Conservation (phyloP, 2,329 filamentous ascomycete species). For the Ophiostoma piceae region DNA sequence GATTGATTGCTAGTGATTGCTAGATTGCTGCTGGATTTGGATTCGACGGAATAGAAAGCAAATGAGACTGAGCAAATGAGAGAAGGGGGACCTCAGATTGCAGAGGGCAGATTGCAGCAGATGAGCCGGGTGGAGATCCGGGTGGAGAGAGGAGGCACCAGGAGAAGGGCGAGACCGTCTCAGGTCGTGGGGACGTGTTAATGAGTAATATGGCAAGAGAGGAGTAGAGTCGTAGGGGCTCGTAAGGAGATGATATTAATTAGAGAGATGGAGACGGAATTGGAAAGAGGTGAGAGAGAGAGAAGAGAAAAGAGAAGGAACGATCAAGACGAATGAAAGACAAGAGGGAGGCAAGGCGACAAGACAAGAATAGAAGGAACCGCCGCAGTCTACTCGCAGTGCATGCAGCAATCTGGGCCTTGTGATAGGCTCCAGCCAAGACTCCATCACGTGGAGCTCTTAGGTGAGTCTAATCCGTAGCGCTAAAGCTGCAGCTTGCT, state of each 20-base stretch:
- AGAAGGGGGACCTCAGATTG: not conserved
- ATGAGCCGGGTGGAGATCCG: not conserved
- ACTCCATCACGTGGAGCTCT: not conserved
- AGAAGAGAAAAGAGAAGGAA: not conserved
- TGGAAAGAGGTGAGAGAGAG: too few species aligned
- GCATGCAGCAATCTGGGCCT: not conserved
- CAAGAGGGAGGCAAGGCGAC: not conserved
- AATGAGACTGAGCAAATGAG: not conserved
- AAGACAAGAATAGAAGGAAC: not conserved
- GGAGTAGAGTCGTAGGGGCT: not conserved
- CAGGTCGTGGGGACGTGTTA: slow-evolving; percentile 2
- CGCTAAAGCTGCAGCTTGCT: too few species aligned
- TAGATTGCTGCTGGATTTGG: not conserved
- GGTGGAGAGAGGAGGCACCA: slow-evolving; percentile 12
- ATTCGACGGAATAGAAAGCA: not conserved
- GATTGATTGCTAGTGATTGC: not conserved
- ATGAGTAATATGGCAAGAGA: not conserved
- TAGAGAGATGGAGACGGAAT: too few species aligned
- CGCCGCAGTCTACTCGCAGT: not conserved
- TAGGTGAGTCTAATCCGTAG: too few species aligned
- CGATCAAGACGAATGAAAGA: not conserved
- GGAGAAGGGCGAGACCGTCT: slow-evolving; percentile 18
- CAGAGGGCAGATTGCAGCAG: not conserved
- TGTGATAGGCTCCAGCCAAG: not conserved
- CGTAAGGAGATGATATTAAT: not conserved